These are phyloP conservation scores for Pyrenophora teres DNA, from an alignment of 2,329 filamentous ascomycete species.

Conservation along the genomic window DNA sequence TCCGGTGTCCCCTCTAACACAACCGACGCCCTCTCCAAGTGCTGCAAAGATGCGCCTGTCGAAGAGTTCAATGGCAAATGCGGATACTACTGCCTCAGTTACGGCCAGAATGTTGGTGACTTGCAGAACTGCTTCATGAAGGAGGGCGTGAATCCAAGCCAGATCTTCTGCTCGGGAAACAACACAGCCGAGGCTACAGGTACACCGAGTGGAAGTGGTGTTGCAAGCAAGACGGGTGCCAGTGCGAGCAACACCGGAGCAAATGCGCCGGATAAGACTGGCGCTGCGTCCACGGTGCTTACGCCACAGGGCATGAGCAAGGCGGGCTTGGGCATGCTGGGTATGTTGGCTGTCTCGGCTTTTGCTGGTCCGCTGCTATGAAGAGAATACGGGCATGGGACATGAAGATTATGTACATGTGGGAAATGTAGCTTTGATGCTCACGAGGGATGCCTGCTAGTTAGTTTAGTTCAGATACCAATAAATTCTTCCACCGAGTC, in stretches of 20 bases:
- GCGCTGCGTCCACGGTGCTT: slow-evolving; percentile 17
- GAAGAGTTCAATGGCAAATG: slow-evolving; percentile 36
- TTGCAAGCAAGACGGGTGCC: slow-evolving; percentile 10
- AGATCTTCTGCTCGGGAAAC: slow-evolving; percentile 35
- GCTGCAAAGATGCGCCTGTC: slow-evolving; percentile 42
- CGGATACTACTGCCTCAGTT: slow-evolving; percentile 37
- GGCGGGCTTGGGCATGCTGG: slow-evolving; percentile 35
- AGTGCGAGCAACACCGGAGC: slow-evolving; percentile 7
- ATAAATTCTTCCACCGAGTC: too few relatives aligned
- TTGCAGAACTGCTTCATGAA: slow-evolving; percentile 37
- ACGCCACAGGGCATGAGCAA: slow-evolving; percentile 25
- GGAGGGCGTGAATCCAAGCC: slow-evolving; percentile 23
- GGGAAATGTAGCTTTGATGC: not conserved
- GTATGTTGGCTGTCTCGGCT: slow-evolving; percentile 33
- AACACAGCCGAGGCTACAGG: slow-evolving; percentile 36
- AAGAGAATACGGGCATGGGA: not conserved
- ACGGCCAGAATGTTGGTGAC: slow-evolving; percentile 33
- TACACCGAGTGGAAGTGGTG: slow-evolving; percentile 20
- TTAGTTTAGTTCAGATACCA: too few relatives aligned
- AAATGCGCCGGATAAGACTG: slow-evolving; percentile 10
- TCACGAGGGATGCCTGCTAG: not conserved
- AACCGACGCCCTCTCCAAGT: slow-evolving; percentile 27
- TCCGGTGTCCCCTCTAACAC: slow-evolving; percentile 32
- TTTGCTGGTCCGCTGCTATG: slow-evolving; percentile 37
- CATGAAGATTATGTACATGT: too few relatives aligned